Evolutionary conservation across 768 basidiomycete genomes (phyloP).

Genomic region (Termitomyces eurrhizus): DNA sequence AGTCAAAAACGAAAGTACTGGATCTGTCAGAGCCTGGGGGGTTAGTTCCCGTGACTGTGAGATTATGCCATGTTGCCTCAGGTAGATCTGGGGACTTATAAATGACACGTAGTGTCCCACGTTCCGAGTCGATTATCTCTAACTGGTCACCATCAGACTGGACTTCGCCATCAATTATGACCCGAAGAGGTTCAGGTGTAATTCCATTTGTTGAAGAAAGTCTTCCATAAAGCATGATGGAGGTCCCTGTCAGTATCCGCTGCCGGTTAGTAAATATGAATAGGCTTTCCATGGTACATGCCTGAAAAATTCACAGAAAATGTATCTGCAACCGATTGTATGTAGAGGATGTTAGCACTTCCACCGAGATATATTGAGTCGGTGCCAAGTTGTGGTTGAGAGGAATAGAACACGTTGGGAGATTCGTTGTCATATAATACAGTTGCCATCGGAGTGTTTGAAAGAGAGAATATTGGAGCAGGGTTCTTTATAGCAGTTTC

Average conservation of each 20-base stretch:
- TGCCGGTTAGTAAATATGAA: neutral
- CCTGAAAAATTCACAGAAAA: neutral
- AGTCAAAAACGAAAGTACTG: neutral
- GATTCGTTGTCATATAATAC: neutral
- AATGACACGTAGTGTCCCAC: too few species aligned
- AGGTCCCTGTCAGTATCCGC: neutral
- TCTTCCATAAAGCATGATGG: neutral
- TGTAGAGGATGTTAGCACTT: neutral
- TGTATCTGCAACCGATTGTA: neutral
- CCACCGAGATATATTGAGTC: neutral
- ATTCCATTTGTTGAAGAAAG: neutral
- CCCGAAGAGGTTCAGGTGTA: neutral
- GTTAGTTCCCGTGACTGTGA: neutral
- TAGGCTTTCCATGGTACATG: neutral
- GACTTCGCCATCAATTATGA: neutral
- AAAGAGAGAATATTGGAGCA: neutral
- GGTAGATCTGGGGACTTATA: too few species aligned
- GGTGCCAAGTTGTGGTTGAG: neutral
- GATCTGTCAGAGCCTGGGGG: neutral
- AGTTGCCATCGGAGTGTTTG: neutral
- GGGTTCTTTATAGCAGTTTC: neutral
- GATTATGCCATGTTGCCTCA: neutral
- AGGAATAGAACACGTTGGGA: neutral
- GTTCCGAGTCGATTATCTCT: too few species aligned
- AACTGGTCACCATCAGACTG: too few species aligned